Evolutionary conservation across 1,284 basidiomycete genomes (phyloP).

Genomic region (Mycosarcoma mackinlayi): DNA sequence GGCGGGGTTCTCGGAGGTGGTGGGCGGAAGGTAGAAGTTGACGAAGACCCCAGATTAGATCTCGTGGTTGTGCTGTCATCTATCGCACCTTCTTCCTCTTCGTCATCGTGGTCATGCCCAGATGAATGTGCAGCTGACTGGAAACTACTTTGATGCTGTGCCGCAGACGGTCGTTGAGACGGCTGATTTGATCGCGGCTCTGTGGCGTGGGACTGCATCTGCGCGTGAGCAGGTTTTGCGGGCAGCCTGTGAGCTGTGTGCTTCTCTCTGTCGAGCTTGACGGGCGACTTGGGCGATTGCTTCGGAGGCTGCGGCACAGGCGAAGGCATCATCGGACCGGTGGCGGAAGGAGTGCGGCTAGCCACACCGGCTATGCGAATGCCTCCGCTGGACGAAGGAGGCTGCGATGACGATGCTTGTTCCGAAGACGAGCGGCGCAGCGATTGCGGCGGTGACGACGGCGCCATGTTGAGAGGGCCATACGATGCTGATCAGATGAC

Average conservation of each 20-base stretch:
- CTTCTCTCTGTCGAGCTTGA: conserved; percentile 20
- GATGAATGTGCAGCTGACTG: conserved; percentile 2
- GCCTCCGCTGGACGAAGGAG: conserved; percentile 9
- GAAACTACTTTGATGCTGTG: conserved; percentile 4
- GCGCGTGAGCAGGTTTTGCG: not conserved
- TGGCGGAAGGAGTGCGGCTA: conserved; percentile 6
- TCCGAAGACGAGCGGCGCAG: conserved; percentile 10
- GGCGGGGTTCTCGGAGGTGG: conserved; percentile 34
- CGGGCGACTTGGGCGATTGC: not conserved
- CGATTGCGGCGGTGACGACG: conserved; percentile 2
- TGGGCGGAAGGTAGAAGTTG: conserved; percentile 1
- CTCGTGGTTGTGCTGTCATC: conserved; percentile 7
- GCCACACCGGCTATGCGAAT: conserved; percentile 44
- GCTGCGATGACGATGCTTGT: conserved; percentile 5
- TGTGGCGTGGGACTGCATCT: not conserved
- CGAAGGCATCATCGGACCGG: conserved; percentile 2
- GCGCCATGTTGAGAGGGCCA: conserved; percentile 16
- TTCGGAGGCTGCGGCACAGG: not conserved
- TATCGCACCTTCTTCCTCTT: conserved; percentile 50
- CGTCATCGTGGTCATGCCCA: conserved; percentile 19
- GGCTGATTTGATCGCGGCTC: not conserved
- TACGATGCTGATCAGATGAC: too few relatives aligned
- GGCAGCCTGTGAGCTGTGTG: conserved; percentile 2
- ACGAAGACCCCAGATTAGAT: not conserved
- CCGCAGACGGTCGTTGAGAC: not conserved